A percentile compares a stretch with the other conserved stretches of the same genome.
These are phyloP conservation scores for Alternaria incomplexa DNA, from an alignment of 2,329 filamentous ascomycete genomes.

Conservation along the genomic window DNA sequence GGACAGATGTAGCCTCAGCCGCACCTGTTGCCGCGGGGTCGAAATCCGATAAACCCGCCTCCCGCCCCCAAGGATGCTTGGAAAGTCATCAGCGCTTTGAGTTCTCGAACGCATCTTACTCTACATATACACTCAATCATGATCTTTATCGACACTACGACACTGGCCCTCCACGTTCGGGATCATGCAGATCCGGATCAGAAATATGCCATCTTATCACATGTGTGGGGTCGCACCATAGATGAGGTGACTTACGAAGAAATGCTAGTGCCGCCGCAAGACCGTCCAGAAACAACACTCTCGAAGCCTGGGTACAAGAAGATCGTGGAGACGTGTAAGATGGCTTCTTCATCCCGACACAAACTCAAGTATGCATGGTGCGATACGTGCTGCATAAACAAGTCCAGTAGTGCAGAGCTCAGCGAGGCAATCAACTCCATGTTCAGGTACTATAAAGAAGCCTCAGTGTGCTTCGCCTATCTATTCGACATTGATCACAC, in stretches of 20 bases:
- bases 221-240: slow-evolving; percentile 11
- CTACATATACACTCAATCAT: background rate
- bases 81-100: background rate
- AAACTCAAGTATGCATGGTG: slow-evolving; percentile 15
- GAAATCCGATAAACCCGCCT: background rate
- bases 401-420: slow-evolving; percentile 12
- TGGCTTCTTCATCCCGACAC: slow-evolving; percentile 5
- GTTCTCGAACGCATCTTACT: background rate
- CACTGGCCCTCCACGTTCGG: background rate
- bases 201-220: slow-evolving; percentile 17
- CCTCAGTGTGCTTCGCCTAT: slow-evolving; percentile 15
- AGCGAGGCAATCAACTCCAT: slow-evolving; percentile 6
- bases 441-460: slow-evolving; percentile 18
- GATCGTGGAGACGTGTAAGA: slow-evolving; percentile 11
- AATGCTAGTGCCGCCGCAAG: slow-evolving; percentile 1
- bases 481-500: slow-evolving; percentile 11
- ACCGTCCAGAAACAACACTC: slow-evolving; percentile 2
- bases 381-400: slow-evolving; percentile 26
- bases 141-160: slow-evolving; percentile 5
- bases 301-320: slow-evolving; percentile 15
- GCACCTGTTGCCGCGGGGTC: background rate
- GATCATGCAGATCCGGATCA: background rate
- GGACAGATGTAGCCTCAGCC: background rate
- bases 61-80: background rate
- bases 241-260: slow-evolving; percentile 15